Evolutionary conservation across 2,329 filamentous ascomycete genomes (phyloP).

Genomic region (Setomelanomma holmii): DNA sequence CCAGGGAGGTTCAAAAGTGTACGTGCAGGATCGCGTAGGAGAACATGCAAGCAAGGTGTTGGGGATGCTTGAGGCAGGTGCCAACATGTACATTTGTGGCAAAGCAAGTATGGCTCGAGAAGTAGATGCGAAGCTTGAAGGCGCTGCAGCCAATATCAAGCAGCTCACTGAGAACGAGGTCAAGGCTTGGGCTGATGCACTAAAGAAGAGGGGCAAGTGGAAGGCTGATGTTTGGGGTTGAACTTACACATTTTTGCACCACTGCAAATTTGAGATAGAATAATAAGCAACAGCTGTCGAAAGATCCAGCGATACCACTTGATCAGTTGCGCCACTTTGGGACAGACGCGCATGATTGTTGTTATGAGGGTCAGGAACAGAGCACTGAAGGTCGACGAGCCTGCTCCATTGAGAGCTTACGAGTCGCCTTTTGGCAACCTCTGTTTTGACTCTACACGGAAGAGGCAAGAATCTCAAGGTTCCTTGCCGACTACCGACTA

Average conservation of each 20-base stretch:
- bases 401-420: no score
- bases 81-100: conserved; percentile 52
- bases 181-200: conserved; percentile 55
- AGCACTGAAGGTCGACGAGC: no score
- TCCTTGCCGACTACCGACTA: no score
- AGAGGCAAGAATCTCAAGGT: no score
- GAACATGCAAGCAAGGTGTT: conserved; percentile 40
- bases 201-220: conserved; percentile 61
- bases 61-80: conserved; percentile 47
- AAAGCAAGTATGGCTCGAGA: conserved; percentile 52
- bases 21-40: conserved; percentile 51
- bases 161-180: conserved; percentile 51
- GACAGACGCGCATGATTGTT: no score
- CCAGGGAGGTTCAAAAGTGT: conserved; percentile 26
- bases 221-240: conserved; percentile 62
- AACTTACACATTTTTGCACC: background rate
- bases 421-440: no score
- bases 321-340: no score
- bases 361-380: no score
- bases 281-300: no score
- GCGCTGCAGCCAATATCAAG: conserved; percentile 44
- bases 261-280: no score
- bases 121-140: conserved; percentile 49
- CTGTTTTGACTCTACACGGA: no score
- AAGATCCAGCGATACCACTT: no score